Percentiles rank a stretch among this genome's conserved stretches.
phyloP scores from a whole-genome alignment of 1,284 basidiomycete genomes.

The Schizophyllum commune region DNA sequence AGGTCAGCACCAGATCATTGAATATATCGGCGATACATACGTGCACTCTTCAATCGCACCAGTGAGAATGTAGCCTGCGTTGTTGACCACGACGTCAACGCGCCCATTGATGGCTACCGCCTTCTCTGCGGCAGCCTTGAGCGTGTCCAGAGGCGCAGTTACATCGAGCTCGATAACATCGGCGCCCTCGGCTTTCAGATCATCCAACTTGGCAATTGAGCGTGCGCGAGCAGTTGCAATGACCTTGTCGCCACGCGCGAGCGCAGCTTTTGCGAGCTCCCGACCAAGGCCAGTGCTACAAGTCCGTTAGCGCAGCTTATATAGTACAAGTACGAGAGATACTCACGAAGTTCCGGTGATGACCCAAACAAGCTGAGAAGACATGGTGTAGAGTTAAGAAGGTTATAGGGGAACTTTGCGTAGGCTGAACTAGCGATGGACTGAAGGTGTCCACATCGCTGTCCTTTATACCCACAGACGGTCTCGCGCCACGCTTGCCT shows the following conservation, averaged over 20 bases:
- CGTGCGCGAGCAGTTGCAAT: slow-evolving; percentile 20
- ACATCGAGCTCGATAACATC: slow-evolving; percentile 24
- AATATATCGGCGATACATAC: not conserved
- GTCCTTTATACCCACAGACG: no score
- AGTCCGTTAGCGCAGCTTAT: not conserved
- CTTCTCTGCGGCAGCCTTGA: slow-evolving; percentile 15
- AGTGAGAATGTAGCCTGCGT: slow-evolving; percentile 13
- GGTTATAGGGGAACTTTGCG: not conserved
- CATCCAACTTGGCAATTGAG: slow-evolving; percentile 17
- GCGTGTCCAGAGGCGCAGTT: slow-evolving; percentile 15
- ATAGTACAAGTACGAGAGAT: not conserved
- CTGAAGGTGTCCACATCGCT: no score
- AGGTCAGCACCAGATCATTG: not conserved
- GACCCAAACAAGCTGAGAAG: slow-evolving; percentile 19
- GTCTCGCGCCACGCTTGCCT: no score
- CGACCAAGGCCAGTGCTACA: slow-evolving; percentile 17
- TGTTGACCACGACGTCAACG: slow-evolving; percentile 24
- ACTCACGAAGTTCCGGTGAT: slow-evolving; percentile 22
- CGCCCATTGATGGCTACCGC: slow-evolving; percentile 17
- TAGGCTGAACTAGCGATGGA: not conserved
- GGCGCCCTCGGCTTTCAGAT: slow-evolving; percentile 19
- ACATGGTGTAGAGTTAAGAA: not conserved
- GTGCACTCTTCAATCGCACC: slow-evolving; percentile 1
- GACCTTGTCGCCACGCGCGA: slow-evolving; percentile 19
- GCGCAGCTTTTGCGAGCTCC: slow-evolving; percentile 15